Conservation (phyloP, 2,329 filamentous ascomycete species). For the Fusarium sp. region DNA sequence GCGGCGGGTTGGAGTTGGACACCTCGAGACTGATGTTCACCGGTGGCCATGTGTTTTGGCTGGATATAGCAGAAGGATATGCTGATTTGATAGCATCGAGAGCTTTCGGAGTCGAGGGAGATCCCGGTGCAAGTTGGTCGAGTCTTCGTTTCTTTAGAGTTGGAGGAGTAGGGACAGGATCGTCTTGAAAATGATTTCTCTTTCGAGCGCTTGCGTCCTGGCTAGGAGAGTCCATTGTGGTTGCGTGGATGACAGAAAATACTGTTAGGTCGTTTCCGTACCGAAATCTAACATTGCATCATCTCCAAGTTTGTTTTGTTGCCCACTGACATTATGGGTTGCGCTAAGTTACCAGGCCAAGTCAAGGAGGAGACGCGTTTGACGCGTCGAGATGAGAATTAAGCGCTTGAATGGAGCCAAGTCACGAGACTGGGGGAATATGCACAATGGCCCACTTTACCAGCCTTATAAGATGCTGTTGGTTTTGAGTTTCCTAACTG, state of each 20-base stretch:
- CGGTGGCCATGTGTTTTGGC: constrained; percentile 23
- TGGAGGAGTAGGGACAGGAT: constrained; percentile 39
- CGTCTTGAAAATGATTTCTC: constrained; percentile 35
- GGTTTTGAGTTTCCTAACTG: background rate
- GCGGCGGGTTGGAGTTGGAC: background rate
- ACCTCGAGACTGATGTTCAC: constrained; percentile 5
- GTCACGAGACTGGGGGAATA: constrained; percentile 4
- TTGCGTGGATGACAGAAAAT: background rate
- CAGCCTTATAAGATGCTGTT: constrained; percentile 12
- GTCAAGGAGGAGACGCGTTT: constrained; percentile 37
- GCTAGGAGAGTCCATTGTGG: constrained; percentile 42
- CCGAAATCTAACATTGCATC: constrained; percentile 23
- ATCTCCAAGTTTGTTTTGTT: constrained; percentile 12
- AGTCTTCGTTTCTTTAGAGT: constrained; percentile 46
- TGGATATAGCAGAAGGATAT: constrained; percentile 43
- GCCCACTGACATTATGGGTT: constrained; percentile 3
- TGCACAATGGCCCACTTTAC: background rate
- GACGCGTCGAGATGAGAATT: constrained; percentile 36
- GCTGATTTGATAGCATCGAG: constrained; percentile 46
- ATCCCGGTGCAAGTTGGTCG: constrained; percentile 39
- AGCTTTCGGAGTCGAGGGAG: constrained; percentile 44
- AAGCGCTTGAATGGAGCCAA: constrained; percentile 9
- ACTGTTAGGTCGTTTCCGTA: constrained; percentile 6
- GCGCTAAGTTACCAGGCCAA: constrained; percentile 7
- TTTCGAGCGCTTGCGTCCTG: constrained; percentile 35